Evolutionary conservation across 2,329 filamentous ascomycete genomes (phyloP), one percentile per base, ranked within the genome.

Genomic region (Colletotrichum ledebouriae): DNA sequence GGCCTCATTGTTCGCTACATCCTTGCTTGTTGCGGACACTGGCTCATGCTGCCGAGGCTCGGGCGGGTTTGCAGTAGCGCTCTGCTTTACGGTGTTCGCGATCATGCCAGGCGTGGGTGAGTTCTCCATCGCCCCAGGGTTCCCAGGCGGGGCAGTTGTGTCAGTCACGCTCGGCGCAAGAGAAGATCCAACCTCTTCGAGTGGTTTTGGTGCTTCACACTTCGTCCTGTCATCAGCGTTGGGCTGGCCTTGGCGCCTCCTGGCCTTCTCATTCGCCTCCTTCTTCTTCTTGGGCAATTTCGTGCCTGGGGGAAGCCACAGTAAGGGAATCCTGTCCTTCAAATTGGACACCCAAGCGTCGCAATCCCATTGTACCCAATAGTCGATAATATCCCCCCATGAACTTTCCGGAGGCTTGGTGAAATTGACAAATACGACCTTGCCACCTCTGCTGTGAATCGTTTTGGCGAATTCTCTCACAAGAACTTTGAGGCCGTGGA

Each of bases 331-430:
- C 60, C 87, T 85, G 58, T 79, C 78, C 69, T 86, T 87, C 61
- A 93, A 75, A 73, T 92, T 89, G 10, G 83, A 77, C 1, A 93
- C 90, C 90, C 90, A 93, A 4, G 87, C 87, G 72, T 93, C 91
- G 68, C 90, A 93, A 73, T 93, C 90, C 90, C 90, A 92, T 70
- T 91, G 85, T 1, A 93, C 85, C 87, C 90, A 92, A 70, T 90
- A 92, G 77, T 93, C 91, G 60, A 93, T 90, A 0, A 92, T 80
- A 61, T 92, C 90, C 1, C 89, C 87, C 91, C 91, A 93, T 1
- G 85, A 86, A 74, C 90, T 93, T 74, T 92, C 90, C 0, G 90
- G 84, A 0, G 90, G 90, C 73, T 91, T 91, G 1, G 90, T 92
- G 22, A 90, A 86, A 77, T 93, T 93, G 70, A 93, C 88, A 78